Evolutionary conservation across 2,329 filamentous ascomycete species (phyloP).

Genomic region (Alternaria rosae): DNA sequence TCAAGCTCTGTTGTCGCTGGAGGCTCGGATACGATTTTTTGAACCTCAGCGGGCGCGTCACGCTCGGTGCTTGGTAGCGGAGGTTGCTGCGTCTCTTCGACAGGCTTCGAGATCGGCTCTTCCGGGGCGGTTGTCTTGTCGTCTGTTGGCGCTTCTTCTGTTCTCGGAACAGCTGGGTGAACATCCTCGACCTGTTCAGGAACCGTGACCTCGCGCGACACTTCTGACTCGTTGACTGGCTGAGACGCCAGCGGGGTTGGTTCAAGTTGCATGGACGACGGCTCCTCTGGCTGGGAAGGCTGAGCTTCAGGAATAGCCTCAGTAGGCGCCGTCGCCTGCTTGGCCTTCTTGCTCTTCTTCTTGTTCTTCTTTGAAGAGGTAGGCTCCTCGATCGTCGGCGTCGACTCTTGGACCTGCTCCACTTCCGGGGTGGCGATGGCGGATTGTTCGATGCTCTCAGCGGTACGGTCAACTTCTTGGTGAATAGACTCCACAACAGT

Average conservation of each 20-base stretch:
- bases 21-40: slow-evolving; percentile 7
- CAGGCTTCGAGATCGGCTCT: neutral
- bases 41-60: neutral
- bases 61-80: neutral
- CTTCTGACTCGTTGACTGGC: neutral
- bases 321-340: slow-evolving; percentile 22
- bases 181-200: slow-evolving; percentile 1
- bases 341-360: slow-evolving; percentile 44
- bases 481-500: neutral
- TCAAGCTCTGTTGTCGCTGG: slow-evolving; percentile 2
- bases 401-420: neutral
- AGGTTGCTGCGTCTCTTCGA: slow-evolving; percentile 1
- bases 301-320: slow-evolving; percentile 11
- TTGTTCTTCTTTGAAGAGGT: slow-evolving; percentile 24
- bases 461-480: neutral
- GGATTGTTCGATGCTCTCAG: slow-evolving; percentile 1
- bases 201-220: neutral
- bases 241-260: neutral
- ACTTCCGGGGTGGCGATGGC: neutral
- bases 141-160: slow-evolving; percentile 3
- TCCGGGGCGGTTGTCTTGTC: neutral
- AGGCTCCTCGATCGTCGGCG: neutral
- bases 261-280: neutral
- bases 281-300: slow-evolving; percentile 1
- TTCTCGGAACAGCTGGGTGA: neutral